Conservation (phyloP, 352 stramenopile species). For the Phytophthora aleatoria region DNA sequence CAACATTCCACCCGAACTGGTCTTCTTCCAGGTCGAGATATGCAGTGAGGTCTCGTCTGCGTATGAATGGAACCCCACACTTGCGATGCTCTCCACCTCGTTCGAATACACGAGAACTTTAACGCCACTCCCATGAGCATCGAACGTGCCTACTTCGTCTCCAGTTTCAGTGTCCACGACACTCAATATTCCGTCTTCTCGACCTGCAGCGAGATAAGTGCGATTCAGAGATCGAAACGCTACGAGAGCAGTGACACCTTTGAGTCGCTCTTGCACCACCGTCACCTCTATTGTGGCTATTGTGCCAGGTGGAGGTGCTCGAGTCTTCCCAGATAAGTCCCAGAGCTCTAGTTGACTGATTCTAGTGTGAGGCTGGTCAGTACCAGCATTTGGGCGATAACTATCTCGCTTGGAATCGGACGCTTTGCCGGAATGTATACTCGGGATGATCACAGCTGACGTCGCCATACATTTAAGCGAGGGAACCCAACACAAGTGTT, state of each 20-base stretch:
- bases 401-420: constrained; percentile 25
- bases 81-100: constrained; percentile 59
- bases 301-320: constrained; percentile 23
- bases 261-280: constrained; percentile 50
- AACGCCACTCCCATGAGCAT: constrained; percentile 66
- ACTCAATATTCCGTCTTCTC: constrained; percentile 58
- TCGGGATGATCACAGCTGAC: constrained; percentile 55
- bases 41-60: constrained; percentile 69
- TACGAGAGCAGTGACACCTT: constrained; percentile 52
- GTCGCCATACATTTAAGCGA: constrained; percentile 56
- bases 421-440: constrained; percentile 19
- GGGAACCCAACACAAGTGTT: constrained; percentile 63
- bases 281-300: constrained; percentile 36
- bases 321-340: constrained; percentile 49
- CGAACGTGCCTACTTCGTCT: constrained; percentile 49
- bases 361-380: constrained; percentile 44
- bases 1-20: constrained; percentile 33
- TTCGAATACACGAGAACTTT: constrained; percentile 53
- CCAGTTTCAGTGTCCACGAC: constrained; percentile 60
- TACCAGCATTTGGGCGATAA: constrained; percentile 39
- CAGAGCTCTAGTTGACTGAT: constrained; percentile 63
- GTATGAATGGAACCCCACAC: constrained; percentile 63
- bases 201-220: constrained; percentile 53
- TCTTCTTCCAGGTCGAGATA: constrained; percentile 58
- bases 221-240: constrained; percentile 58